Percentiles rank a stretch among this genome's conserved stretches.
phyloP scores from a whole-genome alignment of 169 alveolate species.

The Plasmodium sp. region DNA sequence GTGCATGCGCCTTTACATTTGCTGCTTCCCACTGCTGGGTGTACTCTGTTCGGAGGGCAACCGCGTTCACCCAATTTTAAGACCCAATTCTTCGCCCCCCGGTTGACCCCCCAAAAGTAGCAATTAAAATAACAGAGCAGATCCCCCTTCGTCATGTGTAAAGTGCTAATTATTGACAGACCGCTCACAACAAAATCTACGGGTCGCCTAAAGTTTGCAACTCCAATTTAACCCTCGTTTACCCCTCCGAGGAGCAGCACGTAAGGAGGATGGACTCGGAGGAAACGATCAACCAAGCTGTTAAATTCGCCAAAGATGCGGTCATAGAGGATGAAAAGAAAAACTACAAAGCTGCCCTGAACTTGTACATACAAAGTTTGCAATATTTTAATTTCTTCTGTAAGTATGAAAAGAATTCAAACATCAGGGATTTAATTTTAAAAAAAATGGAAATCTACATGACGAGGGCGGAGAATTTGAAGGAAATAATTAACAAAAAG shows the following conservation, averaged over 20 bases:
- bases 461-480: conserved; percentile 81
- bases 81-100: background rate
- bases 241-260: background rate
- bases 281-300: conserved; percentile 70
- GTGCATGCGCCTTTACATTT: background rate
- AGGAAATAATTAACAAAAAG: conserved; percentile 70
- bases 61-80: background rate
- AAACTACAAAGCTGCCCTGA: conserved; percentile 72
- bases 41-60: background rate
- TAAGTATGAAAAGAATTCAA: conserved; percentile 78
- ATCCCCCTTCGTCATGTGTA: background rate
- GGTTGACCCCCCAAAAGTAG: background rate
- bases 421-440: conserved; percentile 78
- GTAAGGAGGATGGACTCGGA: conserved; percentile 57
- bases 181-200: background rate
- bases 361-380: conserved; percentile 72
- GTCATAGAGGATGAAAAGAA: conserved; percentile 74
- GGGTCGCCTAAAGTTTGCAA: background rate
- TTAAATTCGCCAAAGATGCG: conserved; percentile 73
- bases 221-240: background rate
- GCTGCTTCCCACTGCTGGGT: background rate
- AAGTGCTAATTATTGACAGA: background rate
- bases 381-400: conserved; percentile 72
- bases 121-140: background rate
- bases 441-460: conserved; percentile 83